Percentiles rank a stretch among this genome's conserved stretches.
phyloP scores from a whole-genome alignment of 2,329 filamentous ascomycete genomes.

The Phaeoacremonium minimum region DNA sequence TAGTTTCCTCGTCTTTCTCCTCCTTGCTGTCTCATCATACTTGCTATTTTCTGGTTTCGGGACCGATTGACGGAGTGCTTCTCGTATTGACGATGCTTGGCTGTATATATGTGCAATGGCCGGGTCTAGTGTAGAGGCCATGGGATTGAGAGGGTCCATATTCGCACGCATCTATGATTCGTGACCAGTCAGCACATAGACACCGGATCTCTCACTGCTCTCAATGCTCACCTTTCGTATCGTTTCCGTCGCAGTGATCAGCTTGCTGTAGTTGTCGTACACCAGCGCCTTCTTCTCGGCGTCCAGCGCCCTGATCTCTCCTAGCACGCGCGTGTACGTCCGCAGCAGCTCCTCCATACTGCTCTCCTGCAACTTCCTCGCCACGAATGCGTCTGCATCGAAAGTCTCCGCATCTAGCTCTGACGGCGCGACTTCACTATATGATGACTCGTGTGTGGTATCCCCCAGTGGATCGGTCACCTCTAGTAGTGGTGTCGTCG shows the following conservation, averaged over 20 bases:
- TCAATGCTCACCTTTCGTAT: constrained; percentile 75
- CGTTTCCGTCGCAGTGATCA: constrained; percentile 94
- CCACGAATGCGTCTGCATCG: constrained; percentile 65
- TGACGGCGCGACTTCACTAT: constrained; percentile 56
- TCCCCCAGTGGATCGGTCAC: constrained; percentile 32
- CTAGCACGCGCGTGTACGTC: constrained; percentile 66
- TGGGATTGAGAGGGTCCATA: constrained; percentile 75
- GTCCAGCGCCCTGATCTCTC: constrained; percentile 84
- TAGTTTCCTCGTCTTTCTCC: constrained; percentile 44
- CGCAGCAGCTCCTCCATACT: constrained; percentile 65
- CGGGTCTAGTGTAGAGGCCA: constrained; percentile 67
- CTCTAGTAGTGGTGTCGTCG: constrained; percentile 33
- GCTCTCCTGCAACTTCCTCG: constrained; percentile 54
- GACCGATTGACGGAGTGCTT: constrained; percentile 42
- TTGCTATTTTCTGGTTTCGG: constrained; percentile 39
- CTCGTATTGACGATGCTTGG: constrained; percentile 50
- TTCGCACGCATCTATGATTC: constrained; percentile 63
- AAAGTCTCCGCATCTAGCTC: constrained; percentile 75
- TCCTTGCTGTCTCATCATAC: constrained; percentile 25
- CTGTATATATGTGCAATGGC: constrained; percentile 72
- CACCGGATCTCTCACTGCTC: background rate
- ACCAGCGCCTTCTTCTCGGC: constrained; percentile 96
- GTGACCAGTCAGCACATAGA: background rate
- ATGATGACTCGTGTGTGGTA: constrained; percentile 22
- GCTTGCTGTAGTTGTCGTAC: constrained; percentile 96